Base-by-base conservation (phyloP, 2,329 filamentous ascomycete genomes). In the Penicillium sp. region DNA sequence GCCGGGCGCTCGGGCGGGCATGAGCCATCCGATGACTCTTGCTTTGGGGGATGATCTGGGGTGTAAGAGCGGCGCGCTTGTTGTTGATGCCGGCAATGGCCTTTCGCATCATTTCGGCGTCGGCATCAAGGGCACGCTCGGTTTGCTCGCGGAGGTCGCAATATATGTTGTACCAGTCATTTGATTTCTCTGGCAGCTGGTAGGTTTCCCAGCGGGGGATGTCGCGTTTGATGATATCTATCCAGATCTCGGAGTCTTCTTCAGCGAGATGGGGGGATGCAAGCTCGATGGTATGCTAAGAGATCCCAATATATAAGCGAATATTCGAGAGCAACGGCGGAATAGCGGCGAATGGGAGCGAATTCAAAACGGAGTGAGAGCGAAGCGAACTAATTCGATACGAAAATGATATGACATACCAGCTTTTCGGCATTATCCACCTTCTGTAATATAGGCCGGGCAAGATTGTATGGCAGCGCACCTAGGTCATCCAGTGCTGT, bases 91-190 rank as follows among this genome's bases (percentile, higher is more conserved):
- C 83, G 13, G 81, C 79, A 43, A 88, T 75, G 40, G 83, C 81
- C 44, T 78, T 78, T 63, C 79, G 82, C 52, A 91, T 77, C 49
- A 78, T 79, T 55, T 79, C 81, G 54, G 84, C 81, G 60, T 87
- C 86, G 21, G 78, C 77, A 4, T 79, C 78, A 7, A 88, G 79
- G 49, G 83, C 79, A 48, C 80, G 75, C 32, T 83, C 77, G 36
- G 86, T 82, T 58, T 87, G 79, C 40, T 77, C 78, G 60, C 84
- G 81, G 67, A 92, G 87, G 59, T 86, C 85, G 60, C 81, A 78
- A 75, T 95, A 97, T 13, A 95, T 81, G 52, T 88, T 85, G 69
- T 87, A 85, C 92, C 92, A 97, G 56, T 85, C 86, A 34, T 79
- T 78, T 0, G 87, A 84, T 58, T 90, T 82, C 52, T 81, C 80